These are phyloP conservation scores for Colletotrichum tofieldiae DNA, from an alignment of 2,329 filamentous ascomycete species.

Conservation along the genomic window DNA sequence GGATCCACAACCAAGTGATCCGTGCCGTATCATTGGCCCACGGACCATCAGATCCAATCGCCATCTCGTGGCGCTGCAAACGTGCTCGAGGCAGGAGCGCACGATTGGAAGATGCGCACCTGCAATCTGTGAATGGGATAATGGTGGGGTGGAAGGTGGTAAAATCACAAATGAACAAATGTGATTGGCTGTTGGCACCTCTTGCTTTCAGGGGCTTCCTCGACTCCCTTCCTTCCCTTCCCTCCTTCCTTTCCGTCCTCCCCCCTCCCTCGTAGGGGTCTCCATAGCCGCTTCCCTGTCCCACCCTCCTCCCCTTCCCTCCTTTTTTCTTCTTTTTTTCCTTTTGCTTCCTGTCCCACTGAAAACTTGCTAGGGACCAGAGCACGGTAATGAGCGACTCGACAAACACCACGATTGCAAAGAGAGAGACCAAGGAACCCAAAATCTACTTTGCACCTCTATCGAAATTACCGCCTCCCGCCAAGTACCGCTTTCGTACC, in stretches of 20 bases:
- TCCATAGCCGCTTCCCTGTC: neutral
- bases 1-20: constrained; percentile 1
- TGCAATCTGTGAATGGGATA: neutral
- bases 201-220: constrained; percentile 25
- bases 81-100: constrained; percentile 31
- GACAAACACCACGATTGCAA: neutral
- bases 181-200: constrained; percentile 11
- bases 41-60: constrained; percentile 23
- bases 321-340: neutral
- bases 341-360: too few relatives aligned
- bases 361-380: neutral
- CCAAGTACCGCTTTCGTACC: constrained; percentile 31
- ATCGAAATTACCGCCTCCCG: constrained; percentile 1
- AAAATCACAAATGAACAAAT: neutral
- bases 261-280: neutral
- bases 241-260: neutral
- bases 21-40: constrained; percentile 21
- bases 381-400: neutral
- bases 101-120: constrained; percentile 27
- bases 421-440: neutral
- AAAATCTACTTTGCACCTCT: constrained; percentile 6
- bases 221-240: neutral
- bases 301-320: neutral
- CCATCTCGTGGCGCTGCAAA: constrained; percentile 27
- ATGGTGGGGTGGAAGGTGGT: neutral